Percentiles rank a stretch among this genome's conserved stretches.
These are phyloP conservation scores for Extremus antarcticus DNA, from an alignment of 495 filamentous ascomycete genomes.

Conservation along the genomic window DNA sequence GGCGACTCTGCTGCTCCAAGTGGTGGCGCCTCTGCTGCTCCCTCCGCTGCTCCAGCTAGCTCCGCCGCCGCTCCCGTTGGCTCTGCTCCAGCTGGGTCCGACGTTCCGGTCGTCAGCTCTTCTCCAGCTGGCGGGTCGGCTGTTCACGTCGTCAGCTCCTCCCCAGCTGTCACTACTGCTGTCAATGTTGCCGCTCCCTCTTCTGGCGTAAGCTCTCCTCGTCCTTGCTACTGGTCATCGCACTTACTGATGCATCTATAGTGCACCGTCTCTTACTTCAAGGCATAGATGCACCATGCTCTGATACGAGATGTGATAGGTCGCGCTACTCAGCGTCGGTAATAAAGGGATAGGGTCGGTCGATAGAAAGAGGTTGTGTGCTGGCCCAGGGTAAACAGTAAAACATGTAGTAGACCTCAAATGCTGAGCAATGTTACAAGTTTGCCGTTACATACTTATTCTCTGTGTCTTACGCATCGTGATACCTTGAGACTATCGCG, in stretches of 20 bases:
- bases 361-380: too few species aligned
- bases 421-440: too few species aligned
- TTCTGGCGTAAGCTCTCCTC: conserved; percentile 1
- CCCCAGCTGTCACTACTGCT: not conserved
- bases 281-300: not conserved
- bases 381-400: too few species aligned
- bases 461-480: too few species aligned
- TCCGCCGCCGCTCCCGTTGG: not conserved
- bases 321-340: too few species aligned
- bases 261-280: not conserved
- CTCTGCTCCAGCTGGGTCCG: too few species aligned
- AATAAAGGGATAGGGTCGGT: too few species aligned
- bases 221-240: too few species aligned
- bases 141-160: not conserved
- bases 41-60: not conserved
- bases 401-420: too few species aligned
- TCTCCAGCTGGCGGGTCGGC: not conserved
- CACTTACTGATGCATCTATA: not conserved
- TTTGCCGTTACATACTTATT: too few species aligned
- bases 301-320: too few species aligned
- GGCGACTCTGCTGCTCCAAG: not conserved
- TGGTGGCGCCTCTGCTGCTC: not conserved
- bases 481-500: too few species aligned
- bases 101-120: not conserved
- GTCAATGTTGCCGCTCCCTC: not conserved